Evolutionary conservation across 164 flowering plant species (phyloP), one percentile per base, ranked within the genome.

Genomic region (Brasenia schreberi): DNA sequence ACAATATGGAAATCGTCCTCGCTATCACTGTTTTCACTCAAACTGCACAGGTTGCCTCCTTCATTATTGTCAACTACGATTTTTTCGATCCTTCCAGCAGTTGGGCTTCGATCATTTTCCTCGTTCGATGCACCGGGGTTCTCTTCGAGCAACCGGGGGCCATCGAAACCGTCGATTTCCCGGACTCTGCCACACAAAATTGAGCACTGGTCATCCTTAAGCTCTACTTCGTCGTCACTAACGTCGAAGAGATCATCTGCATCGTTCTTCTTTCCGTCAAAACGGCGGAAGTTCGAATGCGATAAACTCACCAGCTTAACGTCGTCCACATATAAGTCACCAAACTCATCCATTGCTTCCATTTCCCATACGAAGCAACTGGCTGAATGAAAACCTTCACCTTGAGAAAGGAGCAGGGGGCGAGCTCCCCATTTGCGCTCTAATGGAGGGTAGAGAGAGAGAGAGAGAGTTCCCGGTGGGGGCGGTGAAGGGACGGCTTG

Each of bases 301-400:
- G 63, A 7, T n/a, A 23, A n/a, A 61, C 73, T 75, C 39, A 80
- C 82, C 58, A 69, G 81, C 43, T 65, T 68, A 68, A 80, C 88
- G 4, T 81, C 80, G 53, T 84, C 92, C 0, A 82, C 82, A 70
- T 89, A 89, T 7, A 89, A 72, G 42, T 85, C 92, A 19, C 92
- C 89, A 67, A 89, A 89, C 76, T 87, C 90, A 69, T 87, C 84
- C 59, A 66, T 43, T 16, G 65, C 77, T 43, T 67, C 80, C 80
- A 73, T 76, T 43, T 16, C 53, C 45, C 61, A 44, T 1, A 69
- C 12, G 12, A 49, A 49, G 56, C 10, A 49, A 33, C 53, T 5
- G 43, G 18, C 42, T 61, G 61, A 44, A 19, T 1, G 39, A 33
- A 33, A 33, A 33, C 39, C 39, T 33, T 33, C 39, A 33, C 39